These are phyloP conservation scores for Yarrowia porcina DNA, from an alignment of 805 yeast genomes.

Conservation along the genomic window DNA sequence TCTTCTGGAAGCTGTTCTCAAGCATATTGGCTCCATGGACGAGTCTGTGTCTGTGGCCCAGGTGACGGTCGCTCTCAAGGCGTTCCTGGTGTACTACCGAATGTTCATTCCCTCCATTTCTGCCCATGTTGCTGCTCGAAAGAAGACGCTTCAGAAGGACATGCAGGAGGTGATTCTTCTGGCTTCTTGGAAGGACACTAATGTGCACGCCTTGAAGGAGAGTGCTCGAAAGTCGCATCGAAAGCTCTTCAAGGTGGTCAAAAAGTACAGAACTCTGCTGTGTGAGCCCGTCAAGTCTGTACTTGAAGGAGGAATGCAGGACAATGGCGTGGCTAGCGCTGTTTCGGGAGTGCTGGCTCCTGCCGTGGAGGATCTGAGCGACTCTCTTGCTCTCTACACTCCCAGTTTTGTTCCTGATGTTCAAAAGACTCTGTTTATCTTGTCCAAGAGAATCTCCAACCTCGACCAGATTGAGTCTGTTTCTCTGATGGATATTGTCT, in stretches of 20 bases:
- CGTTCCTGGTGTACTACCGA: conserved; percentile 59
- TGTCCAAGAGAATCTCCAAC: conserved; percentile 48
- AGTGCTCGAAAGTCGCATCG: conserved; percentile 89
- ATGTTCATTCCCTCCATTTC: conserved; percentile 59
- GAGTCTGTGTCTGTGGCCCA: conserved; percentile 33
- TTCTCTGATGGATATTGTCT: conserved; percentile 52
- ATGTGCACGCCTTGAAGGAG: conserved; percentile 87
- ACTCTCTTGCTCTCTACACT: conserved; percentile 46
- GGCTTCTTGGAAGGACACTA: conserved; percentile 97
- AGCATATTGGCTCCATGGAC: conserved; percentile 32
- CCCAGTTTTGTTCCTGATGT: conserved; percentile 55
- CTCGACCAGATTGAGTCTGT: conserved; percentile 45
- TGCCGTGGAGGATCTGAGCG: not conserved
- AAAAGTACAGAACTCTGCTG: conserved; percentile 71
- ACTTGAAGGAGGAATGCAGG: conserved; percentile 45
- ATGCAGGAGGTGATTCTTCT: conserved; percentile 78
- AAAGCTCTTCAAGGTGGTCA: conserved; percentile 73
- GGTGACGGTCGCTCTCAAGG: conserved; percentile 47
- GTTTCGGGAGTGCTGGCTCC: not conserved
- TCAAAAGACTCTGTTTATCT: conserved; percentile 50
- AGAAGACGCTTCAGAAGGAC: conserved; percentile 66
- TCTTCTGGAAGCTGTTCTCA: conserved; percentile 50
- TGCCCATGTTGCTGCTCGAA: conserved; percentile 46
- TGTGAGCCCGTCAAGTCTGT: conserved; percentile 49
- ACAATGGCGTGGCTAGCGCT: not conserved